These are phyloP conservation scores for Umbilicaria muhlenbergii DNA, from an alignment of 495 filamentous ascomycete genomes.

Conservation along the genomic window DNA sequence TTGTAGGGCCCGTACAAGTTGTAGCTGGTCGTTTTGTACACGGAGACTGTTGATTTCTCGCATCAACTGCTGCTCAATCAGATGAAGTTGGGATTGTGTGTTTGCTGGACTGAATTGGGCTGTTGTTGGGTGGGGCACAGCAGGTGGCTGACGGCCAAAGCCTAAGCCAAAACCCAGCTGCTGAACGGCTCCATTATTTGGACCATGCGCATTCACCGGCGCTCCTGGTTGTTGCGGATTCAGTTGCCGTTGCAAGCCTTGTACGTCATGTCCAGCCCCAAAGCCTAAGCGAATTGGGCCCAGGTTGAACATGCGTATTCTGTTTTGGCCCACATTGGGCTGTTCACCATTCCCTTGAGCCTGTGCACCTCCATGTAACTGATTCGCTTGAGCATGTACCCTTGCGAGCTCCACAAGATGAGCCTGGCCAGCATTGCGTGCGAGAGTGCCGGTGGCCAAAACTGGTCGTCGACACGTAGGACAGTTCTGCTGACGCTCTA, in stretches of 20 bases:
- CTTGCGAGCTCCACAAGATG: slow-evolving; percentile 15
- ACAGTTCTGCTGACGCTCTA: slow-evolving; percentile 96
- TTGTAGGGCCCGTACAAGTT: slow-evolving; percentile 38
- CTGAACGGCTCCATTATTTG: slow-evolving; percentile 14
- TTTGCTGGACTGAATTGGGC: slow-evolving; percentile 7
- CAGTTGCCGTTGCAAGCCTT: slow-evolving; percentile 34
- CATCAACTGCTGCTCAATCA: slow-evolving; percentile 50
- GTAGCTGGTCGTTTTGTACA: slow-evolving; percentile 38
- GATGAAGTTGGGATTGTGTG: slow-evolving; percentile 40
- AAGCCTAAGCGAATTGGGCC: slow-evolving; percentile 43
- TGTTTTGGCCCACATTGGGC: slow-evolving; percentile 17
- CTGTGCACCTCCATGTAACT: slow-evolving; percentile 18
- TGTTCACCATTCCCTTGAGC: slow-evolving; percentile 17
- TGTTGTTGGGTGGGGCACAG: slow-evolving; percentile 7
- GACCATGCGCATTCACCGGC: slow-evolving; percentile 18
- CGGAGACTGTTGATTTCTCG: slow-evolving; percentile 44
- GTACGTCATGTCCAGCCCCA: slow-evolving; percentile 38
- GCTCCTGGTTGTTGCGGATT: slow-evolving; percentile 23
- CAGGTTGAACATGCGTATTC: slow-evolving; percentile 35
- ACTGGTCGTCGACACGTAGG: slow-evolving; percentile 87
- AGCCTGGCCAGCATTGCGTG: slow-evolving; percentile 17
- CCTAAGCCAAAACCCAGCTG: slow-evolving; percentile 31
- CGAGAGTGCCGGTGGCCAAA: slow-evolving; percentile 20
- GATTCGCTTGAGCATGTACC: slow-evolving; percentile 14
- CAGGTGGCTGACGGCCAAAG: slow-evolving; percentile 23